phyloP scores from a whole-genome alignment of 768 basidiomycete species.

The Suillus tomentosus region DNA sequence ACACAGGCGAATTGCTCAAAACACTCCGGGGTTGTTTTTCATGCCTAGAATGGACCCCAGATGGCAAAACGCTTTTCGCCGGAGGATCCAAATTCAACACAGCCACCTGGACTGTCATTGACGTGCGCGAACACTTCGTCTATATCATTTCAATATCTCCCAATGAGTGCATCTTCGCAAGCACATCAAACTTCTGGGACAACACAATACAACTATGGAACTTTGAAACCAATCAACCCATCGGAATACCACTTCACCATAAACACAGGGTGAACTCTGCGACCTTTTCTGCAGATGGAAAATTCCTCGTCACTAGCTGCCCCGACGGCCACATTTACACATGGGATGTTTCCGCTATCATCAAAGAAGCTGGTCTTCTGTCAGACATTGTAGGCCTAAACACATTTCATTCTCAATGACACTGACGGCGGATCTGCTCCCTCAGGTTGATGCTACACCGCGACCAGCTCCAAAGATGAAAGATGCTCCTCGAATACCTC shows the following conservation, averaged over 20 bases:
- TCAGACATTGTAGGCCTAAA: background rate
- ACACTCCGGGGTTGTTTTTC: background rate
- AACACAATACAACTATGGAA: no score
- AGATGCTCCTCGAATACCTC: background rate
- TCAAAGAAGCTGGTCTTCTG: background rate
- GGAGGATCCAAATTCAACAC: background rate
- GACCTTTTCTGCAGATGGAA: background rate
- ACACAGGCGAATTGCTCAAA: background rate
- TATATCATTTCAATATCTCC: no score
- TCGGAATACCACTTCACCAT: background rate
- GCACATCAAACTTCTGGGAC: no score
- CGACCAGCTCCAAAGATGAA: background rate
- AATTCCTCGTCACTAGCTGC: background rate
- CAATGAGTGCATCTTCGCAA: no score
- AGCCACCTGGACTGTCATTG: background rate
- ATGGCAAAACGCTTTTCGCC: background rate
- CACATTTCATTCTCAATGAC: background rate
- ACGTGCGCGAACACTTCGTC: no score
- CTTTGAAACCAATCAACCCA: background rate
- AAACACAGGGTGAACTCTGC: background rate
- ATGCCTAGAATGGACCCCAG: background rate
- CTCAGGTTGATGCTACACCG: background rate
- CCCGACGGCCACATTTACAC: background rate
- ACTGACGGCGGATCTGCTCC: background rate
- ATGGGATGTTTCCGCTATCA: background rate